These are phyloP conservation scores for Boletus sp. DNA, from an alignment of 1,284 basidiomycete genomes.

Conservation along the genomic window DNA sequence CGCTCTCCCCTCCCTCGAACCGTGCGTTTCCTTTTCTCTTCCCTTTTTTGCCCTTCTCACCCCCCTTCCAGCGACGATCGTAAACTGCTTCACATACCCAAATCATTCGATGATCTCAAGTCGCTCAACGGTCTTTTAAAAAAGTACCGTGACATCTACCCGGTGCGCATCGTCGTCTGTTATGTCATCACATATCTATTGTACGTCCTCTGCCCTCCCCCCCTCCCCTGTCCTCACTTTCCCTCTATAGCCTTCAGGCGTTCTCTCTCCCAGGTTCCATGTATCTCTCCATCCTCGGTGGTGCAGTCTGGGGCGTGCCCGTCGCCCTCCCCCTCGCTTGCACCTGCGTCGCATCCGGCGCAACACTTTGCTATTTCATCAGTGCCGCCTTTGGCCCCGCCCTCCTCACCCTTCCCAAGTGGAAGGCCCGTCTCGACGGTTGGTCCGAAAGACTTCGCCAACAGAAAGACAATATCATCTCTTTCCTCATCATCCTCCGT, in stretches of 20 bases:
- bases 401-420: slow-evolving; percentile 80
- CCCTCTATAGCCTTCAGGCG: slow-evolving; percentile 75
- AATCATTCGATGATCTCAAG: slow-evolving; percentile 80
- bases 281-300: slow-evolving; percentile 97
- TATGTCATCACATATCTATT: slow-evolving; percentile 91
- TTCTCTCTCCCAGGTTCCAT: slow-evolving; percentile 97
- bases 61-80: slow-evolving; percentile 61
- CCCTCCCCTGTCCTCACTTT: slow-evolving; percentile 16
- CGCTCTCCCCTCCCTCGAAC: slow-evolving; percentile 75
- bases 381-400: slow-evolving; percentile 89
- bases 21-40: slow-evolving; percentile 47
- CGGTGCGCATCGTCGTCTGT: slow-evolving; percentile 76
- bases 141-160: slow-evolving; percentile 86
- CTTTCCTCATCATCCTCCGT: slow-evolving; percentile 89
- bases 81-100: slow-evolving; percentile 72
- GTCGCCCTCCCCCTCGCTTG: slow-evolving; percentile 90
- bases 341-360: slow-evolving; percentile 88
- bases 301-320: slow-evolving; percentile 94
- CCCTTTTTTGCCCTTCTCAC: slow-evolving; percentile 10
- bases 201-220: slow-evolving; percentile 44
- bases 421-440: slow-evolving; percentile 75
- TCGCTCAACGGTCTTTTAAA: slow-evolving; percentile 80
- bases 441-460: slow-evolving; percentile 75
- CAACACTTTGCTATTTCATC: slow-evolving; percentile 91
- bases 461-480: slow-evolving; percentile 78